phyloP scores from a whole-genome alignment of 2,329 filamentous ascomycete genomes.

The Xylariomycetidae sp. region DNA sequence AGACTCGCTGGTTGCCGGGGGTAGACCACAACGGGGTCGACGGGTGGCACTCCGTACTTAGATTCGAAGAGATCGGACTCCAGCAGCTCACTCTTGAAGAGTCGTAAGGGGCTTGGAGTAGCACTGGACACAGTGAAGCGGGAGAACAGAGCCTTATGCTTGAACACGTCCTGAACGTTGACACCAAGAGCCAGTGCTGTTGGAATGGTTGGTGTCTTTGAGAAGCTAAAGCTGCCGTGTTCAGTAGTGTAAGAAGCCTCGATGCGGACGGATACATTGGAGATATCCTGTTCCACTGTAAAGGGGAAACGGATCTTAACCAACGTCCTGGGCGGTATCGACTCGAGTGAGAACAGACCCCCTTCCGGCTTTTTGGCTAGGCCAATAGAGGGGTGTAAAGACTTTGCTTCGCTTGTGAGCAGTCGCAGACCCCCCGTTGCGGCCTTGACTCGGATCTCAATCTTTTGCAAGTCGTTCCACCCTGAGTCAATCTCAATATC shows the following conservation, averaged over 20 bases:
- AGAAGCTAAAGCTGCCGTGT: conserved; percentile 58
- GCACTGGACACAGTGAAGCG: conserved; percentile 87
- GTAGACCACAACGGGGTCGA: conserved; percentile 59
- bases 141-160: conserved; percentile 73
- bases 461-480: conserved; percentile 60
- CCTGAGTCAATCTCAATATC: conserved; percentile 69
- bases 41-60: conserved; percentile 49
- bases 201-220: conserved; percentile 56
- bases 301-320: conserved; percentile 70
- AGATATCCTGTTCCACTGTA: conserved; percentile 70
- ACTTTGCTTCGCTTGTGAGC: conserved; percentile 52
- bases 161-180: conserved; percentile 95
- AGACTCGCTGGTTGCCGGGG: conserved; percentile 75
- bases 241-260: conserved; percentile 70
- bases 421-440: conserved; percentile 61
- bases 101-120: conserved; percentile 64
- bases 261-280: conserved; percentile 65
- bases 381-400: conserved; percentile 36
- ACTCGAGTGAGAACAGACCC: conserved; percentile 45
- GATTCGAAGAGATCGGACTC: conserved; percentile 65
- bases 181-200: conserved; percentile 82
- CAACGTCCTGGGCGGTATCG: conserved; percentile 37
- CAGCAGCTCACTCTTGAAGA: conserved; percentile 65
- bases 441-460: conserved; percentile 56
- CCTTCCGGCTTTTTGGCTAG: conserved; percentile 46